phyloP scores from a whole-genome alignment of 306 rosid genomes.

The Chamaecrista fasciculata region DNA sequence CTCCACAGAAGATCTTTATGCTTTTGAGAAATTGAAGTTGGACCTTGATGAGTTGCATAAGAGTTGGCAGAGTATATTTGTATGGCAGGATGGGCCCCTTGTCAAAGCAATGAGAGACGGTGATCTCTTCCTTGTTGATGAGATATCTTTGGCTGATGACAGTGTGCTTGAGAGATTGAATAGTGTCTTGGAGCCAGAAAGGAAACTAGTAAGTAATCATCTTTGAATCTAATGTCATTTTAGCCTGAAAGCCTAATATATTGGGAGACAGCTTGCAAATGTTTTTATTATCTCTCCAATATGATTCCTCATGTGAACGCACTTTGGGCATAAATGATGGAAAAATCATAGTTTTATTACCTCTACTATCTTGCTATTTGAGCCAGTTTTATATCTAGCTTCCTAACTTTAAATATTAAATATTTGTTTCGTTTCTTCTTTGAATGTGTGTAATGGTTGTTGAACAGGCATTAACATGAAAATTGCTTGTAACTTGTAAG shows the following conservation, averaged over 20 bases:
- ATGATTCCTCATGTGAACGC: not conserved
- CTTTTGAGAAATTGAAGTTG: conserved; percentile 41
- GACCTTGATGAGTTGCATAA: conserved; percentile 58
- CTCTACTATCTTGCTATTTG: conserved; percentile 16
- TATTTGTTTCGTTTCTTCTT: not conserved
- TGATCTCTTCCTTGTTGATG: conserved; percentile 87
- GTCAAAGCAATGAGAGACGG: conserved; percentile 86
- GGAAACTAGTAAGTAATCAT: conserved; percentile 62
- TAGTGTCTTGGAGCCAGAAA: conserved; percentile 92
- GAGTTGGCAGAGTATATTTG: conserved; percentile 85
- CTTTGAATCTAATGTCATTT: not conserved
- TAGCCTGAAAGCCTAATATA: not conserved
- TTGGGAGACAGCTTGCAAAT: not conserved
- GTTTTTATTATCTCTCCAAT: not conserved
- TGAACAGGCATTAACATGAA: too few species aligned
- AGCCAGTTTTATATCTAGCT: not conserved
- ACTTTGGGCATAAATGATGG: too few species aligned
- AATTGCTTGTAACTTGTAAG: too few species aligned
- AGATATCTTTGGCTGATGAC: conserved; percentile 96
- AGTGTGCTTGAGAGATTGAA: conserved; percentile 97
- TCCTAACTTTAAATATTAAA: not conserved
- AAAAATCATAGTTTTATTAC: too few species aligned
- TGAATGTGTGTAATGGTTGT: too few species aligned
- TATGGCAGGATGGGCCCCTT: conserved; percentile 96
- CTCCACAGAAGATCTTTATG: conserved; percentile 39